These are phyloP conservation scores for Kwoniella botswanensis DNA, from an alignment of 768 basidiomycete genomes.

Conservation along the genomic window DNA sequence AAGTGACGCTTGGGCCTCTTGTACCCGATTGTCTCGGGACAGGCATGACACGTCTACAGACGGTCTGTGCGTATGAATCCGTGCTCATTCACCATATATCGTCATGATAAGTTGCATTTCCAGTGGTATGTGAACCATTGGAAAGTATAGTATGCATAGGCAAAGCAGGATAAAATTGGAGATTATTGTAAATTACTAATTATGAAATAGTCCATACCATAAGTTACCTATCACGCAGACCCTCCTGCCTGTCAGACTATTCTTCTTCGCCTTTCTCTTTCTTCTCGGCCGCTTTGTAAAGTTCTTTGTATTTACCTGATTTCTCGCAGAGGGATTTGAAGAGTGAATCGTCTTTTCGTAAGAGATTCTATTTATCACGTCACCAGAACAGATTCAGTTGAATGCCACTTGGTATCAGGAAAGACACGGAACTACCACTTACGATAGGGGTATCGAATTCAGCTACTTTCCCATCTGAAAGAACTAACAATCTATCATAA, in stretches of 20 bases:
- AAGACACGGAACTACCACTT: neutral
- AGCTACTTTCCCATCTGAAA: slow-evolving; percentile 56
- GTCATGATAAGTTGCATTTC: too few relatives aligned
- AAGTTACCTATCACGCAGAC: too few relatives aligned
- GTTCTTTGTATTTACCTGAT: slow-evolving; percentile 55
- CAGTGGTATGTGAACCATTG: too few relatives aligned
- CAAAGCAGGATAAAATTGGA: too few relatives aligned
- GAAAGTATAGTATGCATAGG: too few relatives aligned
- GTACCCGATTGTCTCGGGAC: neutral
- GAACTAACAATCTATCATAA: slow-evolving; percentile 57
- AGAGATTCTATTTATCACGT: slow-evolving; percentile 36
- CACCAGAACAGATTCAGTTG: too few relatives aligned
- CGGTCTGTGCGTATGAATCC: neutral
- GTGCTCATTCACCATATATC: too few relatives aligned
- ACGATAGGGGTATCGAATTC: slow-evolving; percentile 57
- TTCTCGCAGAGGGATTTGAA: slow-evolving; percentile 57
- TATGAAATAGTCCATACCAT: too few relatives aligned
- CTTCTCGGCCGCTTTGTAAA: slow-evolving; percentile 52
- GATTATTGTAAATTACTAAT: too few relatives aligned
- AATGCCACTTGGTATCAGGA: too few relatives aligned
- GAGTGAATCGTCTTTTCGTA: slow-evolving; percentile 46
- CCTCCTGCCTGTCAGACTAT: neutral
- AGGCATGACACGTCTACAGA: neutral
- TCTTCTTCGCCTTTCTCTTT: slow-evolving; percentile 35
- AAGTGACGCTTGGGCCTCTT: neutral